Evolutionary conservation across 495 filamentous ascomycete species (phyloP), one percentile per base, ranked within the genome.

Genomic region (Usnea hakonensis): DNA sequence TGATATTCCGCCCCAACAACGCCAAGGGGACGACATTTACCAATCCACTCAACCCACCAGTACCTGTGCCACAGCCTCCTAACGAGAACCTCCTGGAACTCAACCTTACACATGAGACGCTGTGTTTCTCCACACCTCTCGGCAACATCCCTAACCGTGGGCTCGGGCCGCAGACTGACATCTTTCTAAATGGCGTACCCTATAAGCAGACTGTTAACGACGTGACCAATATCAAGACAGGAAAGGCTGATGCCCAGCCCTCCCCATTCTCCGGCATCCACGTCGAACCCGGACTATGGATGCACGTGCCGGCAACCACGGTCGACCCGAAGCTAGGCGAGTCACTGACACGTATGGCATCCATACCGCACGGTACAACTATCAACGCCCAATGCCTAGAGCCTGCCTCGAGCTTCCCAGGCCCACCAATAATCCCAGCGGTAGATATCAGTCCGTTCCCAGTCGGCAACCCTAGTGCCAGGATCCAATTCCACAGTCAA

Each of bases 321-420:
- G 33, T 48, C 56, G 55, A 68, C 43, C 58, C 66, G 8, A 54
- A 62, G 32, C 48, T 57, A 3, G 63, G 35, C 16, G 61, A 63
- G 17, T 56, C 54, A 1, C 36, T 70, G 2, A 55, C 62, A 26
- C 70, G 71, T 23, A 72, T 74, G 72, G 72, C 58, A 5, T 72
- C 63, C 44, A 74, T 74, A 54, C 71, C 71, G 14, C 70, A 74
- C 46, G 71, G 71, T 59, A 72, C 71, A 1, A 72, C 70, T 10
- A 71, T 74, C 65, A 72, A 74, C 56, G 71, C 71, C 5, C 70
- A 71, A 60, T 17, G 52, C 43, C 58, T 70, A 3, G 65, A 54
- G 17, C 65, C 70, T 1, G 62, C 57, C 32, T 26, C 33, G 16
- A 62, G 37, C 35, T n/a, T 63, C 41, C 37, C 59, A 3, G 65